Evolutionary conservation across 2,329 filamentous ascomycete genomes (phyloP).

Genomic region (Alternaria incomplexa): DNA sequence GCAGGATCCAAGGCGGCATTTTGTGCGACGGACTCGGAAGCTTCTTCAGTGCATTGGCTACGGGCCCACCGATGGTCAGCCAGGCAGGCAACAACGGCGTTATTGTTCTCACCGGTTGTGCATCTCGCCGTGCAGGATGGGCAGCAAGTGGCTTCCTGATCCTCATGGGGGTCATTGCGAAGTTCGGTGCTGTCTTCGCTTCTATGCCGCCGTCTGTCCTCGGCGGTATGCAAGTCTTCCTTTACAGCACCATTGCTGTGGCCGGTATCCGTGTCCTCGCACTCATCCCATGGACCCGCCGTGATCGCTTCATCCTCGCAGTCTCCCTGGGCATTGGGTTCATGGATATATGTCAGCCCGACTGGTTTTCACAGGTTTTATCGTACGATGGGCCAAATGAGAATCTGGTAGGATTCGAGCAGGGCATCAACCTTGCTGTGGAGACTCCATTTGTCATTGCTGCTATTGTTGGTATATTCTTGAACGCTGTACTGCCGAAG

Average conservation of each 20-base stretch:
- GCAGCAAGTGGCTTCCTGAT: conserved; percentile 34
- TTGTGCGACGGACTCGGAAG: conserved; percentile 37
- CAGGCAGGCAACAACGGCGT: conserved; percentile 40
- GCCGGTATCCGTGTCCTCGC: conserved; percentile 36
- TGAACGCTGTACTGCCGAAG: conserved; percentile 52
- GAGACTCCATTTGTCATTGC: conserved; percentile 54
- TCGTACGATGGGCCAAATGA: conserved; percentile 47
- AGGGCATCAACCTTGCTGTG: conserved; percentile 50
- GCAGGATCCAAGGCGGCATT: conserved; percentile 34
- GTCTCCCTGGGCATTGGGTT: conserved; percentile 35
- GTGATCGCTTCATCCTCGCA: conserved; percentile 37
- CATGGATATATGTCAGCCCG: conserved; percentile 50
- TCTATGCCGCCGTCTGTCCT: conserved; percentile 49
- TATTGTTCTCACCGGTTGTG: conserved; percentile 36
- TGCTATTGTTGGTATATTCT: conserved; percentile 44
- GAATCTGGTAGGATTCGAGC: conserved; percentile 49
- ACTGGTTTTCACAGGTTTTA: conserved; percentile 49
- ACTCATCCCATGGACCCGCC: conserved; percentile 33
- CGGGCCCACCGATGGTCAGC: conserved; percentile 35
- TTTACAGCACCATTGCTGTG: conserved; percentile 37
- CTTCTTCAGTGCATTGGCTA: conserved; percentile 35
- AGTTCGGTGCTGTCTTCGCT: conserved; percentile 38
- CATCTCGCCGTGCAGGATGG: conserved; percentile 37
- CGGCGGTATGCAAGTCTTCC: conserved; percentile 53
- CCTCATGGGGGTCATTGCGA: conserved; percentile 36